Base-by-base conservation (phyloP, 305 asterid genomes). In the Euphrasia arctica region DNA sequence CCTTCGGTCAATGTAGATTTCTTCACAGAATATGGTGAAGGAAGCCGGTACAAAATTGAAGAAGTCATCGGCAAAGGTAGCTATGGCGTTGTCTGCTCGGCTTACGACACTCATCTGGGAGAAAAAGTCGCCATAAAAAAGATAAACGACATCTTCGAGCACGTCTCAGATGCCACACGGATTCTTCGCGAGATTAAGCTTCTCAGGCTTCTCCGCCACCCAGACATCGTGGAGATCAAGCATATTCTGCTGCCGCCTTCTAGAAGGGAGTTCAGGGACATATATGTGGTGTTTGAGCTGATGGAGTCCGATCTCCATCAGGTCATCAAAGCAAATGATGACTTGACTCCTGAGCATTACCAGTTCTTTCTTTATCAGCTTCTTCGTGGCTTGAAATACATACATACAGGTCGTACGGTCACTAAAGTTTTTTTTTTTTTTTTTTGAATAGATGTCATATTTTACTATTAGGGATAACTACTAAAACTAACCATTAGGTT, bases 51-150 rank as follows among this genome's bases (percentile, higher is more conserved):
- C 68, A 89, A 67, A 75, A 91, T 91, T 10, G 96, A 91, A 79
- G 96, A 91, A 80, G 96, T 91, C 61, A 91, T 91, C 68, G 98
- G 98, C 54, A 91, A 89, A 82, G 98, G 98, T 75, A 89, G 96
- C 78, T 91, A 91, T 77, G 95, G 98, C 39, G 95, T 91, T 34
- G 98, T 91, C 60, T 91, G 98, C 85, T 91, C 98, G 11, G 98
- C 98, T 4, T 91, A 82, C 58, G 98, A 91, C 79, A 91, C 96
- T 45, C 95, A 86, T 85, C 88, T 91, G 5, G 89, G 96, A 65
- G 98, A 91, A 78, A 91, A 91, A 77, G 98, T 91, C 66, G 98
- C 98, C 47, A 91, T 91, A 60, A 91, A 89, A 76, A 91, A 89
- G 84, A 91, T 91, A 80, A 91, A 91, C 50, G 96, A 91, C 72